Conservation (phyloP, 1,284 basidiomycete species). For the Pyrrhoderma lamaoense region DNA sequence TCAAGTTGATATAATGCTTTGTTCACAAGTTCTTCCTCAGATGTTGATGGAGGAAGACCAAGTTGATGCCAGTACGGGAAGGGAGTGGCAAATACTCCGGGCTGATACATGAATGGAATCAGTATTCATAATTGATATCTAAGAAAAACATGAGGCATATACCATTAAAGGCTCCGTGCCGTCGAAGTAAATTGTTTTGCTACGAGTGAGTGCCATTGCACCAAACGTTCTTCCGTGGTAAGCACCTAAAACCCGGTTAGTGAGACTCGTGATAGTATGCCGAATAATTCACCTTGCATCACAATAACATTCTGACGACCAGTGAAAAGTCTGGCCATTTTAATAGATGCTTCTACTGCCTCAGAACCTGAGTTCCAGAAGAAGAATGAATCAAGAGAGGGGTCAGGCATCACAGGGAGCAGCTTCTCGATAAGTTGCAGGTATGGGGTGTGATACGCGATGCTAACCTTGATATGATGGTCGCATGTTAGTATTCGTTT, state of each 20-base stretch:
- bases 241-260: constrained; percentile 38
- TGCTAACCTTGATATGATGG: constrained; percentile 52
- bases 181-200: constrained; percentile 86
- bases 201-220: constrained; percentile 82
- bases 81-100: constrained; percentile 74
- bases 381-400: constrained; percentile 89
- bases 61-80: constrained; percentile 95
- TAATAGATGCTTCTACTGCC: constrained; percentile 78
- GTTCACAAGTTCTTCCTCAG: constrained; percentile 58
- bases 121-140: constrained; percentile 6
- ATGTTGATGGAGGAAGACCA: constrained; percentile 55
- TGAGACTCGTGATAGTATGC: neutral
- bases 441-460: constrained; percentile 72
- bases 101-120: constrained; percentile 37
- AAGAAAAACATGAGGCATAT: constrained; percentile 20
- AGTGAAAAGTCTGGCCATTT: constrained; percentile 73
- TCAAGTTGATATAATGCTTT: constrained; percentile 78
- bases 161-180: constrained; percentile 81
- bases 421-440: constrained; percentile 70
- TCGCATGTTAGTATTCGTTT: constrained; percentile 5
- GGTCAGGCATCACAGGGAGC: constrained; percentile 78
- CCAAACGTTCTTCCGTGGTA: constrained; percentile 87
- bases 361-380: constrained; percentile 95
- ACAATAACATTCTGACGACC: constrained; percentile 82
- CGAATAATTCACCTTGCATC: constrained; percentile 62